Evolutionary conservation across 129 eudicot species (phyloP).

Genomic region (Helichrysum umbraculigerum): DNA sequence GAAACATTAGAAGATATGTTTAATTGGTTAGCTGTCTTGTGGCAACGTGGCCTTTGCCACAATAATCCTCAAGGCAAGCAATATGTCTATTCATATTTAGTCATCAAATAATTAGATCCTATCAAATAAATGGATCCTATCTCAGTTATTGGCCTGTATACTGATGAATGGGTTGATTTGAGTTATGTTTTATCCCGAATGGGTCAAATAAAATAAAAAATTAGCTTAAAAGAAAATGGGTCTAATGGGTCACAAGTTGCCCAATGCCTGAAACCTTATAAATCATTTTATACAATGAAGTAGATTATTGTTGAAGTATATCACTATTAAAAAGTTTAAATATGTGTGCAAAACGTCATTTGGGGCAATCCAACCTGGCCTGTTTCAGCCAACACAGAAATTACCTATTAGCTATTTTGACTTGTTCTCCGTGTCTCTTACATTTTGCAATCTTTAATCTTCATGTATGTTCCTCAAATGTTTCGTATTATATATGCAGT

Average conservation of each 20-base stretch:
- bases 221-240: neutral
- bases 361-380: neutral
- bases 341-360: too few relatives aligned
- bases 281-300: too few relatives aligned
- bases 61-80: conserved; percentile 90
- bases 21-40: conserved; percentile 84
- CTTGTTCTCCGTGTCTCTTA: neutral
- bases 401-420: neutral
- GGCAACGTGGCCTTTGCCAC: conserved; percentile 93
- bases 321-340: too few relatives aligned
- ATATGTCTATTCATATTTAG: conserved; percentile 16
- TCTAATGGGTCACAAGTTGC: neutral
- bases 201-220: neutral
- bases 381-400: neutral
- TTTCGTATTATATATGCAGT: conserved; percentile 47
- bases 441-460: neutral
- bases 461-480: conserved; percentile 3
- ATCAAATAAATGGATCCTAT: neutral
- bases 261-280: neutral
- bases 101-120: neutral
- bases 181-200: neutral
- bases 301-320: too few relatives aligned
- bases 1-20: conserved; percentile 59
- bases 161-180: neutral
- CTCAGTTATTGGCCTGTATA: neutral